phyloP scores from a whole-genome alignment of 2,329 filamentous ascomycete species.

The Colletotrichum tropicale region DNA sequence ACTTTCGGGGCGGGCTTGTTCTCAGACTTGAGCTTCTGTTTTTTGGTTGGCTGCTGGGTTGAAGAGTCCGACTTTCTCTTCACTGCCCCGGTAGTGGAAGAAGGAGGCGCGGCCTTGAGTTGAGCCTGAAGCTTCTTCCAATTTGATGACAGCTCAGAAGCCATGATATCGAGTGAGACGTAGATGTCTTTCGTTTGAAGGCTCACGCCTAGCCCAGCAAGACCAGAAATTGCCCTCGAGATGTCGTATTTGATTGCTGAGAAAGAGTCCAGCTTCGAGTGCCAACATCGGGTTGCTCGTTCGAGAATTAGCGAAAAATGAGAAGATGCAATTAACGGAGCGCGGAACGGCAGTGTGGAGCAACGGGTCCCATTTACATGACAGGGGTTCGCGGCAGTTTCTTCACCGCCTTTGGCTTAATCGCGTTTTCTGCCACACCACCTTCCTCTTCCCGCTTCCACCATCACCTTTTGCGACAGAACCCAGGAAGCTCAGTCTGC shows the following conservation, averaged over 20 bases:
- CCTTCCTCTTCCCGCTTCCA: not conserved
- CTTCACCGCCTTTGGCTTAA: not conserved
- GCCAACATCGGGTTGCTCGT: not conserved
- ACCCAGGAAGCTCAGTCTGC: not conserved
- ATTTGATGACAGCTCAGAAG: conserved; percentile 65
- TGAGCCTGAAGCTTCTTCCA: conserved; percentile 80
- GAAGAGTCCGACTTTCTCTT: conserved; percentile 46
- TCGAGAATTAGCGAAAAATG: not conserved
- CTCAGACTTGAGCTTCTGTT: conserved; percentile 27
- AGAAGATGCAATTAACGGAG: conserved; percentile 14
- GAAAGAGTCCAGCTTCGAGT: not conserved
- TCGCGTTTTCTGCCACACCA: conserved; percentile 21
- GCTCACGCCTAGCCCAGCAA: not conserved
- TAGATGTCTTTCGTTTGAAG: not conserved
- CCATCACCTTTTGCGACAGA: not conserved
- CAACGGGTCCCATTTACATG: too few relatives aligned
- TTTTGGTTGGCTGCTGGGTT: conserved; percentile 30
- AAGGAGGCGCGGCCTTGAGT: conserved; percentile 51
- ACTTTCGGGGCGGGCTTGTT: conserved; percentile 15
- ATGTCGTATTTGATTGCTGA: not conserved
- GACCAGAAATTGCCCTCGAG: not conserved
- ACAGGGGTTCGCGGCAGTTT: conserved; percentile 5
- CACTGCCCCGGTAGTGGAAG: conserved; percentile 26
- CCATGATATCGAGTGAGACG: conserved; percentile 35
- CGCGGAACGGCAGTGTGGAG: not conserved